Percentiles rank a stretch among this genome's conserved stretches.
Conservation (phyloP, 495 filamentous ascomycete species). For the Penicillium malachiteum region DNA sequence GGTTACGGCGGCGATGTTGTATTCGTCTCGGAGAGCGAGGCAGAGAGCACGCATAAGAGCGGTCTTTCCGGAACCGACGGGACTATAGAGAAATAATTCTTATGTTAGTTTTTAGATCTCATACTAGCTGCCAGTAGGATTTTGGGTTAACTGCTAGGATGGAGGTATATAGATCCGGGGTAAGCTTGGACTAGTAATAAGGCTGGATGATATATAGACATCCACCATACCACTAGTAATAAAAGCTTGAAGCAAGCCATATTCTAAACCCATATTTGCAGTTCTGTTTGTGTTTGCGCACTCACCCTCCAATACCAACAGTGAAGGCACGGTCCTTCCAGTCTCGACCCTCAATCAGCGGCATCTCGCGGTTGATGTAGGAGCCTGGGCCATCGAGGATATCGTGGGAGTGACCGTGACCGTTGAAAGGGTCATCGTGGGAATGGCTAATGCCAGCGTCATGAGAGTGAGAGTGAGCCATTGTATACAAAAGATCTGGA, state of each 20-base stretch:
- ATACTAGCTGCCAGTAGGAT: not conserved
- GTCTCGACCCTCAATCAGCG: constrained; percentile 79
- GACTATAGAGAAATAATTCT: constrained; percentile 47
- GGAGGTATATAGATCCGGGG: not conserved
- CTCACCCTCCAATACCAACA: constrained; percentile 93
- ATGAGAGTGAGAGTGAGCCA: constrained; percentile 59
- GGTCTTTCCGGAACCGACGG: constrained; percentile 96
- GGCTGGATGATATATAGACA: not conserved
- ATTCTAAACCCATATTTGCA: no score
- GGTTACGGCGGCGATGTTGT: constrained; percentile 91
- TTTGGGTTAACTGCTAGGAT: no score
- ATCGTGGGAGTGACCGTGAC: constrained; percentile 95
- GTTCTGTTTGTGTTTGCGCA: constrained; percentile 11
- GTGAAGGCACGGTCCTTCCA: constrained; percentile 94
- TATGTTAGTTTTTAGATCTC: not conserved
- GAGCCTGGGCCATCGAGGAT: constrained; percentile 93
- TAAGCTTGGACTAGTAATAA: not conserved
- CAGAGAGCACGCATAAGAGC: constrained; percentile 92
- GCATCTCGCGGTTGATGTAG: constrained; percentile 88
- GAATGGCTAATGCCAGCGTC: constrained; percentile 52
- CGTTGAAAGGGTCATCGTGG: constrained; percentile 64
- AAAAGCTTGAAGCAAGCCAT: no score
- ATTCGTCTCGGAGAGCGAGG: constrained; percentile 68
- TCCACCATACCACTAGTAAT: no score
- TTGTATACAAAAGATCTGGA: constrained; percentile 13